Percentiles rank a stretch among this genome's conserved stretches.
Conservation (phyloP, 768 basidiomycete genomes). For the Pisolithus tinctorius region DNA sequence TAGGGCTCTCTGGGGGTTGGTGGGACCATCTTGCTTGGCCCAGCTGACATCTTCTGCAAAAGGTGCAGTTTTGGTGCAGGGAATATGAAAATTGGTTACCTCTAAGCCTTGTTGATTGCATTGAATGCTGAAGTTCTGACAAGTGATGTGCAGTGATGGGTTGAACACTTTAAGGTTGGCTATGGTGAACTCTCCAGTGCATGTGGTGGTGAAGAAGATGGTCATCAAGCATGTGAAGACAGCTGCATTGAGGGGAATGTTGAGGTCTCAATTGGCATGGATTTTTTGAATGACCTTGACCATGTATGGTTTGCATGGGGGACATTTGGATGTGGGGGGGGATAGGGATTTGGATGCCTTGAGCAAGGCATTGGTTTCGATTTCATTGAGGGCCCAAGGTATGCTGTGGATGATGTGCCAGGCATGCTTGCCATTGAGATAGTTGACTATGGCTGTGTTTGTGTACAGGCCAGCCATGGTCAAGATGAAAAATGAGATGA, state of each 20-base stretch:
- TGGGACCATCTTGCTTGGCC: conserved; percentile 20
- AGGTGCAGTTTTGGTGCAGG: conserved; percentile 6
- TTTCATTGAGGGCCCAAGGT: conserved; percentile 8
- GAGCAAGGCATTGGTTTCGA: too few relatives aligned
- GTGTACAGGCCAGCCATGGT: too few relatives aligned
- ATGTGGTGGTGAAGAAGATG: conserved; percentile 29
- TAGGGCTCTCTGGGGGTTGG: conserved; percentile 21
- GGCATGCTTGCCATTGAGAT: conserved; percentile 9
- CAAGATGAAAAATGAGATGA: too few relatives aligned
- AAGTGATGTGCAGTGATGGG: too few relatives aligned
- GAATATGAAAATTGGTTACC: conserved; percentile 18
- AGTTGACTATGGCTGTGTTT: too few relatives aligned
- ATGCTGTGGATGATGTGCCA: conserved; percentile 24
- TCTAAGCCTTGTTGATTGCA: conserved; percentile 27
- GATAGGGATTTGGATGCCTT: conserved; percentile 8
- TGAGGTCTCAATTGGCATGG: accelerated
- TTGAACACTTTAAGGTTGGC: too few relatives aligned
- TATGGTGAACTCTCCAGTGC: conserved; percentile 35
- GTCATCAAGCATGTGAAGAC: conserved; percentile 33
- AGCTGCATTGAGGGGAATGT: conserved; percentile 27
- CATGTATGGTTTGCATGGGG: neutral
- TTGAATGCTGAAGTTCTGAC: too few relatives aligned
- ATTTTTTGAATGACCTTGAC: conserved; percentile 3
- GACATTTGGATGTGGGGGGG: conserved; percentile 9
- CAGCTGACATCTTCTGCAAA: conserved; percentile 30